A percentile compares a stretch with the other conserved stretches of the same genome.
Conservation (phyloP, 23 red algal genomes). For the Pyropia haitanensis region DNA sequence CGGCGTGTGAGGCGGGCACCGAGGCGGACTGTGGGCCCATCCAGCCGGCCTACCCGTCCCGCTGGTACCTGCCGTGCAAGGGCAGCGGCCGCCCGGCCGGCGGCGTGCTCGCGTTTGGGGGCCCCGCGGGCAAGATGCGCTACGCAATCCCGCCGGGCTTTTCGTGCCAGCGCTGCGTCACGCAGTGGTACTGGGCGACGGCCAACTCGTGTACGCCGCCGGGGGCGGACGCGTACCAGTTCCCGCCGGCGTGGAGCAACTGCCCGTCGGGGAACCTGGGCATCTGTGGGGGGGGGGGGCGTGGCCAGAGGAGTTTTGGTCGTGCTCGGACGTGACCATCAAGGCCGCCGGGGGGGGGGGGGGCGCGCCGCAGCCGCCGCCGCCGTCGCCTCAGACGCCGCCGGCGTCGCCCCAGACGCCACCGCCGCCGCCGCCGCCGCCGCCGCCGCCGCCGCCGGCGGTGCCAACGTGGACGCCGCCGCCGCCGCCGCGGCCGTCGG, state of each 20-base stretch:
- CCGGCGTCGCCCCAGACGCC: too few relatives aligned
- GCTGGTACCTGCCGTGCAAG: conserved; percentile 37
- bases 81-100: too few relatives aligned
- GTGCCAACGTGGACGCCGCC: too few relatives aligned
- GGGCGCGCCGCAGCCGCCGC: neutral
- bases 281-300: conserved; percentile 6
- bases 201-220: conserved; percentile 13
- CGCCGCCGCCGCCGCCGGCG: too few relatives aligned
- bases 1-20: conserved; percentile 30
- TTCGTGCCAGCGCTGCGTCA: neutral
- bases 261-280: too few relatives aligned
- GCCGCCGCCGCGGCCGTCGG: too few relatives aligned
- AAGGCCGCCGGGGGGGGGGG: conserved; percentile 11
- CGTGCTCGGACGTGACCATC: conserved; percentile 45
- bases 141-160: conserved; percentile 19
- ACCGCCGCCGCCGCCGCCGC: too few relatives aligned
- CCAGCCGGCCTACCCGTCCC: conserved; percentile 19
- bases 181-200: conserved; percentile 24
- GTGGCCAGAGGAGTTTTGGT: conserved; percentile 53
- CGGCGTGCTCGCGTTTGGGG: conserved; percentile 4
- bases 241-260: conserved; percentile 3
- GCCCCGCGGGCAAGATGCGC: conserved; percentile 17
- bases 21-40: conserved; percentile 28
- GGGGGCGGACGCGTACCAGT: neutral
- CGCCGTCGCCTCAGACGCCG: too few relatives aligned